Conservation (phyloP, 257 asterid genomes). For the Solanum medicagineum region DNA sequence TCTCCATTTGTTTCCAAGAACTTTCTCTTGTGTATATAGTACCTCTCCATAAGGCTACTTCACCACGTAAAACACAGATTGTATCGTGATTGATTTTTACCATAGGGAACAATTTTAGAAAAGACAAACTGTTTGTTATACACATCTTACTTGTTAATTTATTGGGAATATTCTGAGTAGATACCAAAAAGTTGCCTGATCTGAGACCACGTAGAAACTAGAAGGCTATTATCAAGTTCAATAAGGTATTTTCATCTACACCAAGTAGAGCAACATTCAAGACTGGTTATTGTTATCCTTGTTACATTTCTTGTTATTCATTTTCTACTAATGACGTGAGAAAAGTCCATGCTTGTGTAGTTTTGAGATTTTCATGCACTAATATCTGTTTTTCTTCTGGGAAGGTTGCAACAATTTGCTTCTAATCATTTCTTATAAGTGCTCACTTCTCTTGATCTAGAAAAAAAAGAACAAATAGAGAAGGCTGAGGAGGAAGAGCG, state of each 20-base stretch:
- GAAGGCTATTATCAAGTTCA: not conserved
- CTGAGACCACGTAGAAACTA: not conserved
- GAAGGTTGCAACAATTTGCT: not conserved
- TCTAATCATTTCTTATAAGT: not conserved
- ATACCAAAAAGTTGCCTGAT: not conserved
- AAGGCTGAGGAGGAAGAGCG: slow-evolving; percentile 88
- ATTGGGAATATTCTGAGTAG: not conserved
- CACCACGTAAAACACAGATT: not conserved
- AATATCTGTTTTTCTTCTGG: not conserved
- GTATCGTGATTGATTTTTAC: not conserved
- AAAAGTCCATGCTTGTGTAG: not conserved
- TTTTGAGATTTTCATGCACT: not conserved
- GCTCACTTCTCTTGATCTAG: slow-evolving; percentile 22
- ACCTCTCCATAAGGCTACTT: not conserved
- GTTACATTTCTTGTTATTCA: not conserved
- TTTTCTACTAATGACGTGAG: not conserved
- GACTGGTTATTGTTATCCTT: not conserved
- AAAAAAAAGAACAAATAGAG: slow-evolving; percentile 78
- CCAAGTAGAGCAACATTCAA: not conserved
- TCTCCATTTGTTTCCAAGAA: not conserved
- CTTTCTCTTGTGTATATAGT: not conserved
- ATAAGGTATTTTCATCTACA: not conserved
- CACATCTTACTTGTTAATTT: not conserved
- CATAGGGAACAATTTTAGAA: not conserved
- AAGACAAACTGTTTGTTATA: not conserved